Evolutionary conservation across 2,329 filamentous ascomycete species (phyloP), one percentile per base, ranked within the genome.

Genomic region (Ophiostoma ulmi): DNA sequence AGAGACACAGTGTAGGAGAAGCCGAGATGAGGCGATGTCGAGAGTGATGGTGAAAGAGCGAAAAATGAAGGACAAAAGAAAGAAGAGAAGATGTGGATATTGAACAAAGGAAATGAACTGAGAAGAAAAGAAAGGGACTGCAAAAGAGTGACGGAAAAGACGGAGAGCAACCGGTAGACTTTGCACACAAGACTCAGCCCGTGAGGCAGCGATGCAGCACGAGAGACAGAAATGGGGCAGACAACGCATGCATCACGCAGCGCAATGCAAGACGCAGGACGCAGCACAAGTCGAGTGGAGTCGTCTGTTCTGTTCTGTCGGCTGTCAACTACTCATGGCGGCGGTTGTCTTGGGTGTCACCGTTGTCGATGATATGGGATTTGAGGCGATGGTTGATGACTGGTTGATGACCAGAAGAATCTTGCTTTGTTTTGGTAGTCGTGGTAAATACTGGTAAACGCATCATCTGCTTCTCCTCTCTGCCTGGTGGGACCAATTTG

Each of bases 241-340:
- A 70, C 65, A 68, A 68, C 70, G 58, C 58, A 63, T 63, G 61
- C 70, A 69, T 70, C 61, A 72, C 66, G 71, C 70, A 69, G 65
- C 69, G 68, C 48, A 64, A 63, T 22, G 52, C 52, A 58, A 58
- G 52, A 63, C 26, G 44, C 44, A 48, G 44, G 44, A 48, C 68
- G 65, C 44, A 63, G 44, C 44, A n/a, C 52, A 58, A 26, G 52
- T 17, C 26, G 69, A 70, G 22, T 63, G 58, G 26, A 35, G 26
- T 20, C 22, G 26, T 35, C 26, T 63, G 58, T 31, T 22, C 22
- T 55, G 10, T n/a, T 26, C n/a, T 26, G 52, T 8, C 8, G n/a
- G 11, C n/a, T 26, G 20, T 22, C 52, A 26, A 26, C 10, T 22
- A 13, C 11, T 22, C 52, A 58, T 58, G 52, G 52, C 22, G 52